These are phyloP conservation scores for Boletus subcaerulescens DNA, from an alignment of 768 basidiomycete species.

Conservation along the genomic window DNA sequence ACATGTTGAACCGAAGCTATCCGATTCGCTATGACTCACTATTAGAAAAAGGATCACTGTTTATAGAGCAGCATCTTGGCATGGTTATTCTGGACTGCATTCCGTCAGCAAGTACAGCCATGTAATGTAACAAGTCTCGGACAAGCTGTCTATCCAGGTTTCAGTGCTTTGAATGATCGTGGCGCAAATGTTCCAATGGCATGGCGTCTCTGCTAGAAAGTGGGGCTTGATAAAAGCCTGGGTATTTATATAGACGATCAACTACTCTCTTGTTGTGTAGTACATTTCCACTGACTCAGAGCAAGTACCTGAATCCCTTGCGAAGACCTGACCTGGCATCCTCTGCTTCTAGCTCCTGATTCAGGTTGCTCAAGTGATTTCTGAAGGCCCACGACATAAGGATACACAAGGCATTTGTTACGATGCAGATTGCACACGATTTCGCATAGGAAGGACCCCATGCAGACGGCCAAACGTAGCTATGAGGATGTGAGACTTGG, in stretches of 20 bases:
- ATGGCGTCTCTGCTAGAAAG: too few relatives aligned
- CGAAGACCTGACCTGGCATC: conserved; percentile 35
- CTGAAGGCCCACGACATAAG: conserved; percentile 51
- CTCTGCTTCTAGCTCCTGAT: conserved; percentile 37
- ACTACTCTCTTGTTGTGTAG: too few relatives aligned
- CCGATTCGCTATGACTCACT: neutral
- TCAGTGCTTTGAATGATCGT: too few relatives aligned
- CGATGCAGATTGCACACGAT: conserved; percentile 73
- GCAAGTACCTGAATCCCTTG: conserved; percentile 46
- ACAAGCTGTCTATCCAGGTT: too few relatives aligned
- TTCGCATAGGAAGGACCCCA: conserved; percentile 72
- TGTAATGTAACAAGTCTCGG: too few relatives aligned
- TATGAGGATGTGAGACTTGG: conserved; percentile 20
- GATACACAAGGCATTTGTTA: conserved; percentile 48
- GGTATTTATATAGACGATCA: too few relatives aligned
- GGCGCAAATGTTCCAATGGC: too few relatives aligned
- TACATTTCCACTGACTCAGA: conserved; percentile 24
- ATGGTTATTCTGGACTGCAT: too few relatives aligned
- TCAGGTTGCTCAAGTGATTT: conserved; percentile 41
- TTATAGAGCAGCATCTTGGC: too few relatives aligned
- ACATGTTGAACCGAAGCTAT: conserved; percentile 27
- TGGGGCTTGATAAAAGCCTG: too few relatives aligned
- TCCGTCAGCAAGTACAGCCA: neutral
- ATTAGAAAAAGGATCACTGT: neutral
- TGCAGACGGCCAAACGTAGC: conserved; percentile 62